Evolutionary conservation across 768 basidiomycete genomes (phyloP).

Genomic region (Termitomyces sp.): DNA sequence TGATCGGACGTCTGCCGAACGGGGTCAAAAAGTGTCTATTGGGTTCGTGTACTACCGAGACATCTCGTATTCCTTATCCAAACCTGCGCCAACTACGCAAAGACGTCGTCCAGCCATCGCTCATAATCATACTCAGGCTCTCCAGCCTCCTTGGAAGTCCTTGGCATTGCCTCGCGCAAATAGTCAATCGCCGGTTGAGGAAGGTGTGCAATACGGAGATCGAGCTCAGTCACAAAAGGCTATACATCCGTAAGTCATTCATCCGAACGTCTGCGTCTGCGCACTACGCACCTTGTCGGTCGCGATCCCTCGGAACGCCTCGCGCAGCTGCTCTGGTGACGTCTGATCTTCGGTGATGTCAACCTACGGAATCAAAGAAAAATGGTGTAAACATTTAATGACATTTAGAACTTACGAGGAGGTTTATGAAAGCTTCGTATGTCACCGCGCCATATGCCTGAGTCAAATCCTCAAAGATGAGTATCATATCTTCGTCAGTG

Average conservation of each 20-base stretch:
- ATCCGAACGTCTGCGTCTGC: neutral
- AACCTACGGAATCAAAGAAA: slow-evolving; percentile 48
- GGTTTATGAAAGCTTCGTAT: slow-evolving; percentile 92
- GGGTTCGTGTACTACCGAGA: neutral
- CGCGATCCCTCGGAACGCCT: slow-evolving; percentile 91
- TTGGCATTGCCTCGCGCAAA: slow-evolving; percentile 80
- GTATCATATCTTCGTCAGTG: slow-evolving; percentile 85
- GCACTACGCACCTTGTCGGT: slow-evolving; percentile 68
- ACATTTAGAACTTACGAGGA: slow-evolving; percentile 59
- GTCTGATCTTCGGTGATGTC: slow-evolving; percentile 96
- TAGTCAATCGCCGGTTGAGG: slow-evolving; percentile 76
- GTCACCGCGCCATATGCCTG: slow-evolving; percentile 85
- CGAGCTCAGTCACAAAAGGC: slow-evolving; percentile 92
- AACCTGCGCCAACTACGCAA: slow-evolving; percentile 38
- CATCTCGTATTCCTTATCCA: neutral
- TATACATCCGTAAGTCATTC: slow-evolving; percentile 30
- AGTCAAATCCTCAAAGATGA: slow-evolving; percentile 76
- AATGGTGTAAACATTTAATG: slow-evolving; percentile 5
- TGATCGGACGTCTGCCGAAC: slow-evolving; percentile 3
- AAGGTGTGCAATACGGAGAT: slow-evolving; percentile 81
- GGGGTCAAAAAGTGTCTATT: neutral
- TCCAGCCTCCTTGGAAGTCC: slow-evolving; percentile 43
- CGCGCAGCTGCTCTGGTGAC: slow-evolving; percentile 86
- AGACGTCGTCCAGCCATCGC: slow-evolving; percentile 76
- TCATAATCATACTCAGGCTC: slow-evolving; percentile 82